Evolutionary conservation across 2,329 filamentous ascomycete genomes (phyloP), one percentile per base, ranked within the genome.

Genomic region (Herpotrichia juniperi): DNA sequence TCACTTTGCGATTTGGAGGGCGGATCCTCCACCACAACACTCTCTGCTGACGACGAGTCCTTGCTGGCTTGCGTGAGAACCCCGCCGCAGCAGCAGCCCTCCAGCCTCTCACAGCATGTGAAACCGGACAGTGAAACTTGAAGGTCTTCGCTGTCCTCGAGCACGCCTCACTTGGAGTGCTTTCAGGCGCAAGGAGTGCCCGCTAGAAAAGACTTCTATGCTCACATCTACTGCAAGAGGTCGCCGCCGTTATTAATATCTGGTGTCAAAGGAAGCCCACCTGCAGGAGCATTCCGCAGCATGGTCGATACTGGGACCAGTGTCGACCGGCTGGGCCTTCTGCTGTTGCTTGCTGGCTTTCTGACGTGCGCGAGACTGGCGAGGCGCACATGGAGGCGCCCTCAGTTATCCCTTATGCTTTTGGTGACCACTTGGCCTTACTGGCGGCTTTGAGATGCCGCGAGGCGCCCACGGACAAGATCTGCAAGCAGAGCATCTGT

Each of bases 51-150:
- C 59, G 54, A 58, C 55, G 37, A 48, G 53, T 50, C 48, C 44
- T 43, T 48, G 50, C 48, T 48, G 42, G 46, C 54, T 46, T 34
- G 54, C 44, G 53, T 49, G 42, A 19, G 26, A 39, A 26, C 32
- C 30, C 26, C 43, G 42, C 53, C 51, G 47, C 35, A 58, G 53
- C 48, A 51, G 48, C 28, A 46, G 43, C 24, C n/a, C 24, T 16
- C 17, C 39, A 50, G 30, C 34, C 46, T 58, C 50, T 51, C 47
- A 52, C 44, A 46, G 54, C 63, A 67, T 63, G 67, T 69, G 68
- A 70, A 67, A 68, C 65, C 54, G 55, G 58, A 57, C 58, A 53
- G 64, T 62, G 59, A 59, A 53, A 58, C 58, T 34, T 34, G 43
- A 50, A 40, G 7, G n/a, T 37, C 17, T 30, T 46, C 30, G 48